Conservation (phyloP, 2,329 filamentous ascomycete genomes). For the Berkeleyomyces rouxiae region DNA sequence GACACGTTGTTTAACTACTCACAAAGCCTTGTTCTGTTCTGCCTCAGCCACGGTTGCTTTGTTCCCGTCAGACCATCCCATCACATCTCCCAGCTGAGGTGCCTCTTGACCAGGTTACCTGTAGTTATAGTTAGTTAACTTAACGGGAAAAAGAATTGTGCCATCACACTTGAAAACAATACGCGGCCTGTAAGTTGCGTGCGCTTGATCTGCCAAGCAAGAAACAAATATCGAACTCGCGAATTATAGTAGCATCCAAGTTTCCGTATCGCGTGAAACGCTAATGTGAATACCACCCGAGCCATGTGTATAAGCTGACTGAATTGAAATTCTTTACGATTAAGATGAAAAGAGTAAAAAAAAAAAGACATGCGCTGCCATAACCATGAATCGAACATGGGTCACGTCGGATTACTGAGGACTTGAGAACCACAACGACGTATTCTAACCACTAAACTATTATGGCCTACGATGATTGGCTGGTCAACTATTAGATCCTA, state of each 20-base stretch:
- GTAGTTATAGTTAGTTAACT: background rate
- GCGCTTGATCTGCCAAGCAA: background rate
- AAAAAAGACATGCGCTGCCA: slow-evolving; percentile 2
- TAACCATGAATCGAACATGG: slow-evolving; percentile 13
- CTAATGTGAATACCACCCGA: too few species aligned
- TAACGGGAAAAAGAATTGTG: background rate
- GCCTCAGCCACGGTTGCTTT: background rate
- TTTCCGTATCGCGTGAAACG: too few species aligned
- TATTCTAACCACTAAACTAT: slow-evolving; percentile 12
- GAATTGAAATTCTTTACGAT: slow-evolving; percentile 14
- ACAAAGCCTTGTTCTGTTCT: too few species aligned
- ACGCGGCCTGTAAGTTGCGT: background rate
- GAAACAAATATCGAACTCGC: too few species aligned
- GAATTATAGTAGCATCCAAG: too few species aligned
- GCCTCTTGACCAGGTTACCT: background rate
- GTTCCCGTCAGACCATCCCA: background rate
- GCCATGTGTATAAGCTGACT: too few species aligned
- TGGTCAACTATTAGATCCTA: background rate
- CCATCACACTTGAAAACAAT: too few species aligned
- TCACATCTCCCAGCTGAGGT: background rate
- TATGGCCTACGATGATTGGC: background rate
- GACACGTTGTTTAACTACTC: too few species aligned
- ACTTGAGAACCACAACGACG: slow-evolving; percentile 4
- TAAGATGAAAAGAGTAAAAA: slow-evolving; percentile 18
- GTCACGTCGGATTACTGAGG: slow-evolving; percentile 8